A percentile compares a stretch with the other conserved stretches of the same genome.
Conservation (phyloP, 192 early-diverging fungal genomes). For the Mortierella hygrophila region DNA sequence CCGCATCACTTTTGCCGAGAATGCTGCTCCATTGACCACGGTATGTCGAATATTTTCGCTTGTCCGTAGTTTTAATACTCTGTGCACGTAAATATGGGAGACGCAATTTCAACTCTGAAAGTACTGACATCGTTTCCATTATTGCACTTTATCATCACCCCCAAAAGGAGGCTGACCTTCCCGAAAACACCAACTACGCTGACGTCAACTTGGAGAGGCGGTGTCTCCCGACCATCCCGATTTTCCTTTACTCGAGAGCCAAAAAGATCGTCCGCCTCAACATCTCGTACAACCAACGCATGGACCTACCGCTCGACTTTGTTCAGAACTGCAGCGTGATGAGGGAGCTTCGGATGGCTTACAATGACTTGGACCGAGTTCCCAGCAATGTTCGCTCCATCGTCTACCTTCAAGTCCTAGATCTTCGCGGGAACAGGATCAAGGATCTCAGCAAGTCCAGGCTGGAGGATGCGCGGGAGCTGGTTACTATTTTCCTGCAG, state of each 20-base stretch:
- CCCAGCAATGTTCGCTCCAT: slow-evolving; percentile 78
- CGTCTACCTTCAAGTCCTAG: slow-evolving; percentile 74
- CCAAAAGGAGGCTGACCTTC: slow-evolving; percentile 57
- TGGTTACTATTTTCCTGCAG: slow-evolving; percentile 74
- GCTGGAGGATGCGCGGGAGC: slow-evolving; percentile 69
- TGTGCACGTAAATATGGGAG: too few relatives aligned
- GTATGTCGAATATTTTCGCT: slow-evolving; percentile 19
- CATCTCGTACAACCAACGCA: slow-evolving; percentile 82
- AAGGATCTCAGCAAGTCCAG: slow-evolving; percentile 72
- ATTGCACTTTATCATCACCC: not conserved
- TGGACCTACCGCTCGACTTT: slow-evolving; percentile 89
- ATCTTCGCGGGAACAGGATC: slow-evolving; percentile 85
- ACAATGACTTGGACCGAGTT: slow-evolving; percentile 76
- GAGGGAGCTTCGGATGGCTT: slow-evolving; percentile 75
- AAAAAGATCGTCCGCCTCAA: slow-evolving; percentile 82
- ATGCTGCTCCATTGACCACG: slow-evolving; percentile 48
- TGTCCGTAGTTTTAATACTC: slow-evolving; percentile 25
- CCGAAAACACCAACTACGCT: slow-evolving; percentile 56
- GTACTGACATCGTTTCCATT: slow-evolving; percentile 39
- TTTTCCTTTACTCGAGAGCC: slow-evolving; percentile 80
- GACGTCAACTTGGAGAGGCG: slow-evolving; percentile 79
- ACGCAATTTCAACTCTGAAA: slow-evolving; percentile 50
- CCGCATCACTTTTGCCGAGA: slow-evolving; percentile 79
- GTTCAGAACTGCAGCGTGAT: slow-evolving; percentile 79
- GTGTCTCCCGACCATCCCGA: slow-evolving; percentile 84